Evolutionary conservation across 768 basidiomycete genomes (phyloP).

Genomic region (Boletus subcaerulescens): DNA sequence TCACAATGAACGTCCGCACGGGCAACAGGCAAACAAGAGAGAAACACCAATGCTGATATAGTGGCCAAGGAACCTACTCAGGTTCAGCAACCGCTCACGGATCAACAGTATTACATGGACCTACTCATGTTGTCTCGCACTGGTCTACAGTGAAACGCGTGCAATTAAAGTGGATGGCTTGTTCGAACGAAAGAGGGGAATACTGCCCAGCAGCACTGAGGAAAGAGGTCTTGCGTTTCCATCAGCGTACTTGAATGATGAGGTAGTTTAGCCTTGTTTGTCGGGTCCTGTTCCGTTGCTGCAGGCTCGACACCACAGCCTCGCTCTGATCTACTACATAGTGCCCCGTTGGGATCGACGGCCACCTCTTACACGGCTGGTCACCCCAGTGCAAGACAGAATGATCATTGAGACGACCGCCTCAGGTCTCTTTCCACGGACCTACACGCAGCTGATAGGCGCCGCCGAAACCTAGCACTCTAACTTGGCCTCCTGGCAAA

Average conservation of each 20-base stretch:
- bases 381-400: no score
- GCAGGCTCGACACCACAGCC: no score
- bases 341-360: no score
- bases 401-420: no score
- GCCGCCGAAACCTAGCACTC: no score
- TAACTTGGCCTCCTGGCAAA: no score
- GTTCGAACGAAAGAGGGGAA: constrained; percentile 4
- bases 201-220: constrained; percentile 14
- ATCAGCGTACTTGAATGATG: constrained; percentile 11
- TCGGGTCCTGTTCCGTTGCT: constrained; percentile 1
- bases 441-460: no score
- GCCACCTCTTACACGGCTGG: no score
- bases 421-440: no score
- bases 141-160: background rate
- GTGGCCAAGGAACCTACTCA: constrained; percentile 1
- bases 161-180: background rate
- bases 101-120: background rate
- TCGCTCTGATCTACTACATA: no score
- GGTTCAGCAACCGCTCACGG: background rate
- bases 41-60: background rate
- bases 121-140: constrained; percentile 7
- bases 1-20: constrained; percentile 10
- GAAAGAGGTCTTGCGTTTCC: background rate
- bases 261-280: constrained; percentile 12
- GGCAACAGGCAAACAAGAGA: constrained; percentile 10